Evolutionary conservation across 192 early-diverging fungal species (phyloP), one percentile per base, ranked within the genome.

Genomic region (Rhizoclosmatium sp.): DNA sequence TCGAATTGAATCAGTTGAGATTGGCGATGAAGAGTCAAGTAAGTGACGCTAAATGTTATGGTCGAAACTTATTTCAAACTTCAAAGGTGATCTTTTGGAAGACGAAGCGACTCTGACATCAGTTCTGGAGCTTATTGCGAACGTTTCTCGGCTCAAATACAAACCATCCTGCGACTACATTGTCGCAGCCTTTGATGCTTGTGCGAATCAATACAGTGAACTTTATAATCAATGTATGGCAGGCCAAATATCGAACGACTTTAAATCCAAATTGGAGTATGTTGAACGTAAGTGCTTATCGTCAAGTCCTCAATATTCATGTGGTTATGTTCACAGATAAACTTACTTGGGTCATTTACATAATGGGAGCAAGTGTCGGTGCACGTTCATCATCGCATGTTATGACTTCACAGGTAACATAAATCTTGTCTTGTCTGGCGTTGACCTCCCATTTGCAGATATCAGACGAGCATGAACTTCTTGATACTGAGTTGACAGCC

Each of bases 261-360:
- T 72, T 39, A 39, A 41, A 39, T 9, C 21, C 16, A 72, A 59
- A 19, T n/a, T 72, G 23, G 47, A 21, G 48, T 58, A 72, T 44
- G 70, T 72, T 54, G 49, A 72, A 72, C 10, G 70, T 72, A 40
- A 31, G 49, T 58, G 49, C 7, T 31, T 23, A 10, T 65, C 41
- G 62, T 65, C 41, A 40, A 21, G 5, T 54, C 51, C 51, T 7
- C 51, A 12, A 54, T 12, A 54, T 12, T 16, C 51, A 54, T 12
- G 51, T 41, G 62, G 10, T 16, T 41, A 16, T 41, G 16, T 59
- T 41, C 19, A 83, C 59, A 85, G 85, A 80, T 59, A 92, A 94
- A 81, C 85, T 95, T 75, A 89, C 94, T 0, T 95, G 93, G 93
- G 81, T 95, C 44, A 88, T 95, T 9, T 95, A 96, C 59, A 89